A percentile compares a stretch with the other conserved stretches of the same genome.
These are phyloP conservation scores for Protomyces gravidus DNA, from an alignment of 1,139 yeast species.

Conservation along the genomic window DNA sequence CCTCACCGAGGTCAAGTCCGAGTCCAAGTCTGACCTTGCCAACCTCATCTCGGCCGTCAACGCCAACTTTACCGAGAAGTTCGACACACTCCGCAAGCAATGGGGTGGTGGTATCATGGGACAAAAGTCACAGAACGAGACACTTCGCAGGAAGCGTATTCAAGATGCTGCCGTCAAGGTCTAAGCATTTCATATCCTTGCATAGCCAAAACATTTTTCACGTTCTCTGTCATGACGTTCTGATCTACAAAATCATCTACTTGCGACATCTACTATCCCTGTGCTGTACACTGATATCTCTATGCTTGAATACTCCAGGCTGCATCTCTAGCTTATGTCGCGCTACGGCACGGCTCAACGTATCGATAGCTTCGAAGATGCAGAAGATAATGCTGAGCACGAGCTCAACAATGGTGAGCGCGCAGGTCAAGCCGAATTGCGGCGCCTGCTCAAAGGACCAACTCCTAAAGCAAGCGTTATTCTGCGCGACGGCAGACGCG, in stretches of 20 bases:
- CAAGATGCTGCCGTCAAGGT: conserved; percentile 28
- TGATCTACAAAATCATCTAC: background rate
- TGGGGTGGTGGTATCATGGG: conserved; percentile 99
- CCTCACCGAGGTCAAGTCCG: conserved; percentile 85
- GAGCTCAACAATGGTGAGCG: background rate
- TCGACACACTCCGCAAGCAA: conserved; percentile 93
- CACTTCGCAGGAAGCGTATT: conserved; percentile 23
- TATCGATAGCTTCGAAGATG: background rate
- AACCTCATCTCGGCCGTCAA: conserved; percentile 86
- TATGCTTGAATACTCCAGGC: background rate
- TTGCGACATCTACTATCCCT: background rate
- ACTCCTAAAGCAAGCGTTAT: conserved; percentile 19
- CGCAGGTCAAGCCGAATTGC: background rate
- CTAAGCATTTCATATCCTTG: background rate
- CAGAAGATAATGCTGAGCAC: background rate
- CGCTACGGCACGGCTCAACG: background rate
- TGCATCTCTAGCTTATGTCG: background rate
- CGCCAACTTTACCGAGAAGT: conserved; percentile 86
- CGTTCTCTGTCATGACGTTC: background rate
- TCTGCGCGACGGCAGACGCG: conserved; percentile 21
- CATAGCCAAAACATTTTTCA: background rate
- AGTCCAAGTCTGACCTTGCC: conserved; percentile 91
- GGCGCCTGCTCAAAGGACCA: background rate
- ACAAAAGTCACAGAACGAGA: conserved; percentile 57
- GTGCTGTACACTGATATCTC: background rate